A percentile compares a stretch with the other conserved stretches of the same genome.
Conservation (phyloP, 352 stramenopile genomes). For the Phytophthora ramorum region DNA sequence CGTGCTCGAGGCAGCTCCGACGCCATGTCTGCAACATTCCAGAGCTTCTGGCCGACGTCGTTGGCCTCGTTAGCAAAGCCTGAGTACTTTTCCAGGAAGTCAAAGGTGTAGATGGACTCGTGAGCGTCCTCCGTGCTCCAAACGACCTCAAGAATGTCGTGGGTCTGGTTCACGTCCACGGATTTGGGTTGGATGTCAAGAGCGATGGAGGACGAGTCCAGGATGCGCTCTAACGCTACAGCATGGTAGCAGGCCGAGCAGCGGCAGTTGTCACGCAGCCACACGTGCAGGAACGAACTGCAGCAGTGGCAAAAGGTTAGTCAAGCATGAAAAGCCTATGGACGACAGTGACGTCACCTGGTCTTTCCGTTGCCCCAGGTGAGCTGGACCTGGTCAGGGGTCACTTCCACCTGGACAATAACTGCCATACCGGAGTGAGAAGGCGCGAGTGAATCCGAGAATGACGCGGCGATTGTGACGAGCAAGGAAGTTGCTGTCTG, state of each 20-base stretch:
- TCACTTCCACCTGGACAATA: not conserved
- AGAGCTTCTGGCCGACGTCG: constrained; percentile 10
- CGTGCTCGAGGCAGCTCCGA: constrained; percentile 26
- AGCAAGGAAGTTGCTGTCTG: no score
- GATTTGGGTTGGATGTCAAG: not conserved
- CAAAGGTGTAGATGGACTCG: constrained; percentile 15
- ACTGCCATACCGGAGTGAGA: not conserved
- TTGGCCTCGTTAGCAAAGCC: constrained; percentile 3
- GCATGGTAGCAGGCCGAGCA: not conserved
- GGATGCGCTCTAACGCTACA: not conserved
- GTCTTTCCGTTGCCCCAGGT: not conserved
- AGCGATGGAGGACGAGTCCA: not conserved
- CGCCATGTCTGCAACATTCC: constrained; percentile 8
- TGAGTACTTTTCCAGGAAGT: constrained; percentile 38
- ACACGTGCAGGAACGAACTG: not conserved
- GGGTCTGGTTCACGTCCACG: not conserved
- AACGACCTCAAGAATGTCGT: constrained; percentile 20
- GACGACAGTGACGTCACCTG: not conserved
- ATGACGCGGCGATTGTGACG: not conserved
- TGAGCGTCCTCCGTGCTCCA: constrained; percentile 21
- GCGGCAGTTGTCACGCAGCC: not conserved
- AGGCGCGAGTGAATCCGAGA: not conserved
- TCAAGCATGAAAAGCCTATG: not conserved
- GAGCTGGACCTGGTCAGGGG: not conserved
- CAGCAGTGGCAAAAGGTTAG: not conserved